phyloP scores from a whole-genome alignment of 768 basidiomycete genomes.

The Gymnopilus junonius region DNA sequence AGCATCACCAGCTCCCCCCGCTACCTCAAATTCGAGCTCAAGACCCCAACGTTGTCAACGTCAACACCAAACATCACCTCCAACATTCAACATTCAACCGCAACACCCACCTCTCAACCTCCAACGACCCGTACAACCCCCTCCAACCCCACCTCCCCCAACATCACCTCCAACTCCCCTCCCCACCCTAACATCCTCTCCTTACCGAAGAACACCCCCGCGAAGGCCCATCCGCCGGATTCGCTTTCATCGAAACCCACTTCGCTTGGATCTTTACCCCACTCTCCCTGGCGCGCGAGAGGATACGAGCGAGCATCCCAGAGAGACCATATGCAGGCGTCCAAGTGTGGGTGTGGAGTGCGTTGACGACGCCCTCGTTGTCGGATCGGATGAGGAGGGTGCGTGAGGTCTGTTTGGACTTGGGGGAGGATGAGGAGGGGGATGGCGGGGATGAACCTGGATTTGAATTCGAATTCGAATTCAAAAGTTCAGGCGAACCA shows the following conservation, averaged over 20 bases:
- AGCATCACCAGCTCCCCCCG: no score
- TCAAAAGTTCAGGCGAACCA: no score
- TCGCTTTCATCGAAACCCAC: conserved; percentile 36
- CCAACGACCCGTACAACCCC: no score
- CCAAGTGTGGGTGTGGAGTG: conserved; percentile 29
- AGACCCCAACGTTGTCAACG: no score
- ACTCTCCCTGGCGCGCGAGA: conserved; percentile 22
- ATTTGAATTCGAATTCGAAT: no score
- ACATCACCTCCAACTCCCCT: background rate
- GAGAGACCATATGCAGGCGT: conserved; percentile 28
- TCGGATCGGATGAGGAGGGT: conserved; percentile 40
- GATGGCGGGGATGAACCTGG: conserved; percentile 17
- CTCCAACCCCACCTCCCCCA: background rate
- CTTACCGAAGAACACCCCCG: conserved; percentile 24
- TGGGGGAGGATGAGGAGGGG: background rate
- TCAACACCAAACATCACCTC: no score
- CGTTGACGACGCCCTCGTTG: conserved; percentile 43
- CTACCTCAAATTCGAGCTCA: no score
- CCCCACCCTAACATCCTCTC: conserved; percentile 5
- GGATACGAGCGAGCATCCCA: conserved; percentile 31
- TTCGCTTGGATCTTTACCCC: conserved; percentile 26
- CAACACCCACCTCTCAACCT: no score
- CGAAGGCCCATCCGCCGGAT: conserved; percentile 39
- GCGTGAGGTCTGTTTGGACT: background rate
- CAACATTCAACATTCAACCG: no score